Evolutionary conservation across 2,329 filamentous ascomycete species (phyloP).

Genomic region (Albifimbria verrucaria): DNA sequence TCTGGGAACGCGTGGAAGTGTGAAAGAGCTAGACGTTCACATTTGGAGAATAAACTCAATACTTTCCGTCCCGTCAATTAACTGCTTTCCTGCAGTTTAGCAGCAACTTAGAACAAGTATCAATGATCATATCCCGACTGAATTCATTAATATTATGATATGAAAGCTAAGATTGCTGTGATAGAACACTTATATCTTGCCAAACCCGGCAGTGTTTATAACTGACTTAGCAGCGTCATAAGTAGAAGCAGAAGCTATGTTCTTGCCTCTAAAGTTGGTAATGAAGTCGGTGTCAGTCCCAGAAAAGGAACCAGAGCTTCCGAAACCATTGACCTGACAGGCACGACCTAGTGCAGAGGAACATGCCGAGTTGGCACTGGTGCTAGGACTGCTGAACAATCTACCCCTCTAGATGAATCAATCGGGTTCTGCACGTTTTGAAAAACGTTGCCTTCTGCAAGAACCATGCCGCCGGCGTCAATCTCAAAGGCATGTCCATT

Average conservation of each 20-base stretch:
- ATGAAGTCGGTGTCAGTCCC: slow-evolving; percentile 45
- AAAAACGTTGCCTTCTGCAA: slow-evolving; percentile 58
- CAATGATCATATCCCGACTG: too few species aligned
- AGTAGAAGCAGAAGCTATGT: slow-evolving; percentile 41
- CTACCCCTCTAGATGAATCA: slow-evolving; percentile 28
- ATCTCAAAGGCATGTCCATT: slow-evolving; percentile 57
- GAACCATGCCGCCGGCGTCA: slow-evolving; percentile 37
- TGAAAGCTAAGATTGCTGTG: too few species aligned
- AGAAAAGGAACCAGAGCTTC: slow-evolving; percentile 33
- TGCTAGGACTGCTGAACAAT: slow-evolving; percentile 28
- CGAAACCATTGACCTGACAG: slow-evolving; percentile 50
- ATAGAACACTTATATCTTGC: slow-evolving; percentile 38
- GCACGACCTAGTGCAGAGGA: slow-evolving; percentile 41
- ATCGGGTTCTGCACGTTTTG: slow-evolving; percentile 46
- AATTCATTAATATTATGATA: too few species aligned
- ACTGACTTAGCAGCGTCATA: slow-evolving; percentile 32
- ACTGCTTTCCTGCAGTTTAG: too few species aligned
- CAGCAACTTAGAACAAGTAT: too few species aligned
- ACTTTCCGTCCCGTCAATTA: too few species aligned
- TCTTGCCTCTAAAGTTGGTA: slow-evolving; percentile 48
- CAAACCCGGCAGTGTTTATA: slow-evolving; percentile 41
- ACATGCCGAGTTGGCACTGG: slow-evolving; percentile 38
- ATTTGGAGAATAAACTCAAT: too few species aligned
- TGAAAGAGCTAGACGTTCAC: too few species aligned
- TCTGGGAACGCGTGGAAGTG: too few species aligned